A percentile compares a stretch with the other conserved stretches of the same genome.
Evolutionary conservation across 192 early-diverging fungal species (phyloP).

Genomic region (Podila epigama): DNA sequence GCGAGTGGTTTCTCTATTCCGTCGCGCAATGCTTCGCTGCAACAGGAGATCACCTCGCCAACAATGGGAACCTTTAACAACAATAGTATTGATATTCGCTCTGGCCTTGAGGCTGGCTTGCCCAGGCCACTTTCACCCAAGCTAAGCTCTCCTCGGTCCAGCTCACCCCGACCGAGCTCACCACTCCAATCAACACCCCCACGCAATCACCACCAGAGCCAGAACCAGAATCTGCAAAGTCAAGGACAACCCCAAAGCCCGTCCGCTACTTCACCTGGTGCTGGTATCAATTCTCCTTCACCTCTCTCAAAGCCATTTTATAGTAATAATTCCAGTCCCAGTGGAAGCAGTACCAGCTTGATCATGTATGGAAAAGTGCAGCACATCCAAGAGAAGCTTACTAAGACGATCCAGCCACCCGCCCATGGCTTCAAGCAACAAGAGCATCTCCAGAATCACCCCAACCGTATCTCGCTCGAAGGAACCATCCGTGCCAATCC

Average conservation of each 20-base stretch:
- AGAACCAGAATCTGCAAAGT: conserved; percentile 14
- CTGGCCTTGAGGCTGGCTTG: conserved; percentile 30
- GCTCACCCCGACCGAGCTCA: conserved; percentile 19
- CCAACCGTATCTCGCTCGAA: conserved; percentile 42
- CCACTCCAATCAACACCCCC: conserved; percentile 18
- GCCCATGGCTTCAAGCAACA: conserved; percentile 39
- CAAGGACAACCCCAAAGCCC: no score
- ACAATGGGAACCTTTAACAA: background rate
- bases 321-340: conserved; percentile 15
- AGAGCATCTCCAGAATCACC: conserved; percentile 37
- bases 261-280: background rate
- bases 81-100: conserved; percentile 10
- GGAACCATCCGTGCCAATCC: conserved; percentile 48
- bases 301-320: conserved; percentile 32
- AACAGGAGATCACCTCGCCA: conserved; percentile 31
- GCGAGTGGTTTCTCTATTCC: conserved; percentile 19
- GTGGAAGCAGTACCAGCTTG: conserved; percentile 33
- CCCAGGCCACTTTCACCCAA: conserved; percentile 13
- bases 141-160: conserved; percentile 19
- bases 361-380: conserved; percentile 34
- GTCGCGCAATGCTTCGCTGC: conserved; percentile 27
- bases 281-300: conserved; percentile 20
- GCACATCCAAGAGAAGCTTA: conserved; percentile 23
- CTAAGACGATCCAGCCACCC: conserved; percentile 23
- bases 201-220: conserved; percentile 2